Percentiles rank a stretch among this genome's conserved stretches.
Conservation (phyloP, 2,329 filamentous ascomycete genomes). For the Penicillium sp. region DNA sequence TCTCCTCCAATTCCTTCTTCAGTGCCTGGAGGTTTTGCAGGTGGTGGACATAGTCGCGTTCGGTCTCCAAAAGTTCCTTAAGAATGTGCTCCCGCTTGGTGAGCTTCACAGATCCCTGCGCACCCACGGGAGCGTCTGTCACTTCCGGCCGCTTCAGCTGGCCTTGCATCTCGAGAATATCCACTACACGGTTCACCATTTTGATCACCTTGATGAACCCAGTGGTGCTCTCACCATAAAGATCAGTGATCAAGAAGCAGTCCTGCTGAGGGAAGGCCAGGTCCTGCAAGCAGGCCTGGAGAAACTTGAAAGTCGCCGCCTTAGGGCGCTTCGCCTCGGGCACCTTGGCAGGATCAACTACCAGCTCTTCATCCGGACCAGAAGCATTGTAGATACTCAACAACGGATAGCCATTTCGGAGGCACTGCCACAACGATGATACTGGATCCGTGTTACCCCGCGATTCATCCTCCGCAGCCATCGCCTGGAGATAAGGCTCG, state of each 20-base stretch:
- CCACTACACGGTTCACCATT: constrained; percentile 90
- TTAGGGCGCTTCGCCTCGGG: constrained; percentile 80
- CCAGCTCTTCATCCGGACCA: constrained; percentile 70
- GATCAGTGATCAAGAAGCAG: constrained; percentile 88
- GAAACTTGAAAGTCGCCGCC: constrained; percentile 87
- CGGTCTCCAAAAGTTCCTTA: constrained; percentile 88
- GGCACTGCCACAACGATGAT: constrained; percentile 85
- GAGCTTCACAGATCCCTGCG: constrained; percentile 60
- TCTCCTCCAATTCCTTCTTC: constrained; percentile 88
- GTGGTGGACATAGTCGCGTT: constrained; percentile 97
- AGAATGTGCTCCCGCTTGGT: constrained; percentile 86
- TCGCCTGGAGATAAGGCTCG: constrained; percentile 72
- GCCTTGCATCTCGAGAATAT: constrained; percentile 79
- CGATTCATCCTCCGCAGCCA: constrained; percentile 71
- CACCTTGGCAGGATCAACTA: constrained; percentile 67
- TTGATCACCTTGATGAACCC: constrained; percentile 97
- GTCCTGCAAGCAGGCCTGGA: constrained; percentile 85
- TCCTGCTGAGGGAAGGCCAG: constrained; percentile 79
- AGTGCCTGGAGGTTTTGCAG: constrained; percentile 90
- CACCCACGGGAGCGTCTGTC: constrained; percentile 53
- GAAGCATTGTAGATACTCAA: constrained; percentile 88
- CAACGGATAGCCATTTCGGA: constrained; percentile 82
- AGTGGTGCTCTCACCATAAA: constrained; percentile 92
- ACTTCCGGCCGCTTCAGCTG: constrained; percentile 69
- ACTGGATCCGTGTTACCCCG: constrained; percentile 75